Evolutionary conservation across 495 filamentous ascomycete species (phyloP), one percentile per base, ranked within the genome.

Genomic region (Annulohypoxylon bovei): DNA sequence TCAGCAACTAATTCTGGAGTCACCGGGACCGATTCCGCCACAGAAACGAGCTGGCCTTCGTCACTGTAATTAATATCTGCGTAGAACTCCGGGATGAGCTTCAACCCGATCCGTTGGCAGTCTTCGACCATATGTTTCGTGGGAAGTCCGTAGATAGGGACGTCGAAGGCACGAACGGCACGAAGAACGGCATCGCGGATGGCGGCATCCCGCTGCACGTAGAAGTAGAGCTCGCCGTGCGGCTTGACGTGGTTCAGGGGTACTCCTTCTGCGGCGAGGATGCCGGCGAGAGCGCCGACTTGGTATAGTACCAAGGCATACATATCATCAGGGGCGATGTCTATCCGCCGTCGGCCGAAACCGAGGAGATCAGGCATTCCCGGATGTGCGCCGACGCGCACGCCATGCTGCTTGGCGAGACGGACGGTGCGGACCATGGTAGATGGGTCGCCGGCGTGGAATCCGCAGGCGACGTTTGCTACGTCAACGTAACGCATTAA

Each of bases 391-490:
- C 87, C 88, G 23, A 87, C 77, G 23, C 75, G 76, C 35, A 90
- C 80, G 56, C 78, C 76, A 67, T 87, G 84, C 40, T 80, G 64
- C 74, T 88, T 90, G 72, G 86, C 88, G 18, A 79, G 72, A 4
- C 79, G 78, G 14, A 90, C 85, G 3, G 87, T 89, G 52, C 86
- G 77, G 40, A 80, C 73, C 88, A 90, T 90, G 56, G 88, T 86
- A 0, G 87, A 66, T 2, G 88, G 88, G 64, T 89, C 86, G 20
- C 87, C 79, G 47, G 82, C 84, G 65, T 75, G 88, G 70, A 89
- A 88, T 4, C 87, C 88, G 69, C 88, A 90, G 3, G 88, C 88
- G 8, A 89, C 70, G 66, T 90, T 90, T n/a, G 88, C 88, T 62
- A 85, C 81, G 63, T 89, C 87, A 65, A 89, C 85, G 52, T 85